Conservation (phyloP, 2,329 filamentous ascomycete species). For the Colletotrichum camelliae region DNA sequence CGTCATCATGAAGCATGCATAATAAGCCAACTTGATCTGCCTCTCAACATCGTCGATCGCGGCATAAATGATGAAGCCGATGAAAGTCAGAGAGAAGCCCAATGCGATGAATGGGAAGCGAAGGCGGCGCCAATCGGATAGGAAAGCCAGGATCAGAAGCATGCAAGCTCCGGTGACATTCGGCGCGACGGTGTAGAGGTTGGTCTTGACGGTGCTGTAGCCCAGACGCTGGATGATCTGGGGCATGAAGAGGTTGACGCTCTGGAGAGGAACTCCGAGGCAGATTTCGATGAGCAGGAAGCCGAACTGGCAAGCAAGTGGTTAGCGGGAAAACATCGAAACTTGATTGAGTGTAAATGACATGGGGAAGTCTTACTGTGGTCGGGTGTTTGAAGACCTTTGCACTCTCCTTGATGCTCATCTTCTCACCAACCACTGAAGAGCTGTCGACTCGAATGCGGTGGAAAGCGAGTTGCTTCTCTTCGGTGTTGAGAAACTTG, state of each 20-base stretch:
- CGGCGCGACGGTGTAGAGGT: slow-evolving; percentile 82
- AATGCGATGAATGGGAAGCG: slow-evolving; percentile 72
- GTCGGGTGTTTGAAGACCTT: slow-evolving; percentile 56
- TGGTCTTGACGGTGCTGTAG: slow-evolving; percentile 64
- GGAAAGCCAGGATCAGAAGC: slow-evolving; percentile 74
- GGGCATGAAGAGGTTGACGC: slow-evolving; percentile 58
- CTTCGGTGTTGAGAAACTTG: slow-evolving; percentile 67
- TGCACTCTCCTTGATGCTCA: slow-evolving; percentile 55
- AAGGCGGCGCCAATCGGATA: slow-evolving; percentile 65
- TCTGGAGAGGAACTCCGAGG: slow-evolving; percentile 64
- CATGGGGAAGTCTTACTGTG: slow-evolving; percentile 49
- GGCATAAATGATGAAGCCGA: slow-evolving; percentile 81
- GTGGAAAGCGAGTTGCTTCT: slow-evolving; percentile 72
- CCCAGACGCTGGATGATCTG: slow-evolving; percentile 53
- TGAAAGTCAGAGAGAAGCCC: slow-evolving; percentile 76
- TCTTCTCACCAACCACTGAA: slow-evolving; percentile 60
- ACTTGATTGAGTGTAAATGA: fast-evolving
- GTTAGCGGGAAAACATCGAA: background rate
- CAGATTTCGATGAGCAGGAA: slow-evolving; percentile 56
- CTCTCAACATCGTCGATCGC: slow-evolving; percentile 65
- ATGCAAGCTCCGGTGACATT: slow-evolving; percentile 77
- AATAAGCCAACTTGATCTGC: slow-evolving; percentile 43
- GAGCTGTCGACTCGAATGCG: slow-evolving; percentile 81
- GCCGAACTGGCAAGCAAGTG: background rate
- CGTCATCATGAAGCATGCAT: slow-evolving; percentile 81